Base-by-base conservation (phyloP, 768 basidiomycete species). In the Mycena filopes region DNA sequence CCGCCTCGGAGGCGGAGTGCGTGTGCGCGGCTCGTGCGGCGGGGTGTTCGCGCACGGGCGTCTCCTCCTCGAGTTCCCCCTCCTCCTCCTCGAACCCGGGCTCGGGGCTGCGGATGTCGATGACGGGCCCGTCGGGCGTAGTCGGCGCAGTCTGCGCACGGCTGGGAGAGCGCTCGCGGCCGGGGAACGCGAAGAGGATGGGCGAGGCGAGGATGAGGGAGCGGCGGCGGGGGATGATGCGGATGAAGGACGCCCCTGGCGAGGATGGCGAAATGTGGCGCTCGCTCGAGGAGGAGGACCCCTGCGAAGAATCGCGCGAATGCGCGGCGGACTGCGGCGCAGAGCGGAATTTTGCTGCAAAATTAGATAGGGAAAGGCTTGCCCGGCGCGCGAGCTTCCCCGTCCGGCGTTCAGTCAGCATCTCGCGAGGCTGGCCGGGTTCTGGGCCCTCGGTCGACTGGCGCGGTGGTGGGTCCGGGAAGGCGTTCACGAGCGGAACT, bases 101-200 rank as follows among this genome's bases (percentile, higher is more conserved):
- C 2, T 47, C 46, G 20, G 46, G 23, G 20, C 60, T 53, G 18
- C 65, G 31, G 36, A 66, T 66, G 49, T 66, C 65, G 58, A 66
- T 33, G 31, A 60, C 55, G n/a, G 47, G 53, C 4, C 15, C 60
- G 42, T 6, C 11, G 9, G 47, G n/a, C 23, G 54, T 6, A 3
- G 41, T 23, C 43, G 53, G 46, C 7, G 13, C 20, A 13, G 13
- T 18, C 41, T 48, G 47, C 3, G 57, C 18, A 29, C 42, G 55
- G 4, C 60, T 29, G 25, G 55, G 55, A 10, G 57, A 28, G 40
- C 13, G 16, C 3, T 36, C 25, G 26, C 60, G 65, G 42, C 43
- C 25, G 26, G 65, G 65, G 42, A 66, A 66, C 23, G 60, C 13
- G 49, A 66, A 66, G 5, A 40, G 7, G 50, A 66, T 57, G 48